Percentiles rank a stretch among this genome's conserved stretches.
phyloP scores from a whole-genome alignment of 2,329 filamentous ascomycete species.

The Diaporthe batatas region DNA sequence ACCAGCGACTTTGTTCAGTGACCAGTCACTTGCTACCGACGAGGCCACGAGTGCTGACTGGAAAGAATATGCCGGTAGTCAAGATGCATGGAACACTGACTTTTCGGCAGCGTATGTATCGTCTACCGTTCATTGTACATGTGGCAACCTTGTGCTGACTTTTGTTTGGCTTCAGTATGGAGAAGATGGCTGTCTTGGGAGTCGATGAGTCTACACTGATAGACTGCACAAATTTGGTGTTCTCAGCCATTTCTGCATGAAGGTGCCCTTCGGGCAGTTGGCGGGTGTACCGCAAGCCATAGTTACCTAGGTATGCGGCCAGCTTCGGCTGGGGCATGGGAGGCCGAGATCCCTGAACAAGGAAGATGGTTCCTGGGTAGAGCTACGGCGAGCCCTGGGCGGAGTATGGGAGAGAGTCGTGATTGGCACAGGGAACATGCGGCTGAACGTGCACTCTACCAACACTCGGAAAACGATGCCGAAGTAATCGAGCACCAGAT shows the following conservation, averaged over 20 bases:
- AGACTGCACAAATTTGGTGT: slow-evolving; percentile 46
- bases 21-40: slow-evolving; percentile 45
- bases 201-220: slow-evolving; percentile 45
- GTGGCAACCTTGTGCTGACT: slow-evolving; percentile 35
- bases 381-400: slow-evolving; percentile 55
- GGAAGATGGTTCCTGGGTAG: slow-evolving; percentile 47
- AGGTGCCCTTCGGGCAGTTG: too few species aligned
- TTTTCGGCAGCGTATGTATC: slow-evolving; percentile 47
- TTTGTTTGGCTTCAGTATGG: slow-evolving; percentile 34
- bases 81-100: slow-evolving; percentile 45
- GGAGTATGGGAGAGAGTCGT: slow-evolving; percentile 50
- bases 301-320: too few species aligned
- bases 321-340: slow-evolving; percentile 52
- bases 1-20: slow-evolving; percentile 46
- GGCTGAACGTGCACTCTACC: slow-evolving; percentile 54
- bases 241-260: not conserved
- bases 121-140: not conserved
- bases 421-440: slow-evolving; percentile 50
- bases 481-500: slow-evolving; percentile 54
- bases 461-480: slow-evolving; percentile 55
- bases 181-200: slow-evolving; percentile 47
- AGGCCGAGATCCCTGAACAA: slow-evolving; percentile 47
- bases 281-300: too few species aligned
- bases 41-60: slow-evolving; percentile 46
- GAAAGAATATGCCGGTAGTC: slow-evolving; percentile 44